These are phyloP conservation scores for Syzygium malaccense DNA, from an alignment of 441 rosid genomes.

Conservation along the genomic window DNA sequence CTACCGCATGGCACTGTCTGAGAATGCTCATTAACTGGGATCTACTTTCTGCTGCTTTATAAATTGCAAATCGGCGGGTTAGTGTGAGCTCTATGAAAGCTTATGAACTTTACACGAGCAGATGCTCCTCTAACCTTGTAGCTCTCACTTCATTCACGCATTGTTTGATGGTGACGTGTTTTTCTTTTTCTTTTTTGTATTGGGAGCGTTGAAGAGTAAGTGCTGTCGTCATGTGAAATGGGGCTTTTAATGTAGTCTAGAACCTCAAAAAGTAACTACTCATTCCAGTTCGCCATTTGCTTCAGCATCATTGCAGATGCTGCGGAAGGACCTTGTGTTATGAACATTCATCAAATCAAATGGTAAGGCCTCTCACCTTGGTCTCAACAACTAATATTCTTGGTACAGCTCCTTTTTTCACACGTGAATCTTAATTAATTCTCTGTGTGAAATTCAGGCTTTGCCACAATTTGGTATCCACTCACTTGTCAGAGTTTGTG, in stretches of 20 bases:
- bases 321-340: slow-evolving; percentile 69
- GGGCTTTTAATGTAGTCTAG: background rate
- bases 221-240: background rate
- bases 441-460: slow-evolving; percentile 24
- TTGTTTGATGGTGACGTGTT: background rate
- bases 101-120: background rate
- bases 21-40: background rate
- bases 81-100: background rate
- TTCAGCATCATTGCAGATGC: slow-evolving; percentile 37
- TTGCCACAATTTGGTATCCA: slow-evolving; percentile 59
- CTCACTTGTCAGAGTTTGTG: slow-evolving; percentile 54
- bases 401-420: background rate
- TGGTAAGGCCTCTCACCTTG: slow-evolving; percentile 24
- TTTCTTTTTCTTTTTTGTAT: background rate
- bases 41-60: background rate
- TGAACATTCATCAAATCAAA: slow-evolving; percentile 69
- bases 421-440: background rate
- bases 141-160: background rate
- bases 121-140: background rate
- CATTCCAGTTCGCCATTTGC: background rate
- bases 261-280: background rate
- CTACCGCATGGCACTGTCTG: background rate
- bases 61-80: background rate
- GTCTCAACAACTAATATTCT: background rate
- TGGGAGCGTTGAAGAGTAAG: background rate